Percentiles rank a stretch among this genome's conserved stretches.
These are phyloP conservation scores for Pseudogymnoascus sp. DNA, from an alignment of 2,329 filamentous ascomycete genomes.

Conservation along the genomic window DNA sequence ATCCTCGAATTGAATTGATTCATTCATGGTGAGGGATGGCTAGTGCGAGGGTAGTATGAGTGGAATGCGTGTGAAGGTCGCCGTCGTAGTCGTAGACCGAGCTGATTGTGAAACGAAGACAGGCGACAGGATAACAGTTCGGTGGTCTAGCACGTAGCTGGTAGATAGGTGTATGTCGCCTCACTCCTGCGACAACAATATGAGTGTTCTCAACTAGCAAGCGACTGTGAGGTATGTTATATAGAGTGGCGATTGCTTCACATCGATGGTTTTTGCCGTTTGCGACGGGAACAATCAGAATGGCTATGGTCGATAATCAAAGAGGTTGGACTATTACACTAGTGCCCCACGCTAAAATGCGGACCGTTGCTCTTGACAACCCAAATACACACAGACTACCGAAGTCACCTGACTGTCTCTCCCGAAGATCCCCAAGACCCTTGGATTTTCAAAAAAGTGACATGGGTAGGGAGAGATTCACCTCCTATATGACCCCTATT, in stretches of 20 bases:
- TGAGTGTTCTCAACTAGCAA: background rate
- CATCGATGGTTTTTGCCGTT: background rate
- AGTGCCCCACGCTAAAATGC: slow-evolving; percentile 8
- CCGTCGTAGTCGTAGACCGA: background rate
- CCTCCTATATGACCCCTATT: slow-evolving; percentile 7
- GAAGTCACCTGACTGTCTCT: background rate
- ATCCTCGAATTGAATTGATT: background rate
- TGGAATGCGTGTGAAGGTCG: background rate
- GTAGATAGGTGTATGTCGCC: background rate
- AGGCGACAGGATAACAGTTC: background rate
- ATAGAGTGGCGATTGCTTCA: background rate
- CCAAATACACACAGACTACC: background rate
- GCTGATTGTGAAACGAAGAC: background rate
- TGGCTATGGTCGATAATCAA: slow-evolving; percentile 8
- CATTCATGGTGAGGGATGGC: background rate
- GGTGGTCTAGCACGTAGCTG: background rate
- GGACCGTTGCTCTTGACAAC: slow-evolving; percentile 8
- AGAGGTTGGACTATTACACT: background rate
- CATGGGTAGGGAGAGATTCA: background rate
- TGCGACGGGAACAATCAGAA: slow-evolving; percentile 7
- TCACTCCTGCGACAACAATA: background rate
- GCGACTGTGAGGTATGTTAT: background rate
- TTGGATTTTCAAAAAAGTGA: background rate
- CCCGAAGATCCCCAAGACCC: slow-evolving; percentile 2
- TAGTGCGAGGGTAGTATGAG: background rate